phyloP scores from a whole-genome alignment of 2,329 filamentous ascomycete species.

The Fusarium bulbicola region DNA sequence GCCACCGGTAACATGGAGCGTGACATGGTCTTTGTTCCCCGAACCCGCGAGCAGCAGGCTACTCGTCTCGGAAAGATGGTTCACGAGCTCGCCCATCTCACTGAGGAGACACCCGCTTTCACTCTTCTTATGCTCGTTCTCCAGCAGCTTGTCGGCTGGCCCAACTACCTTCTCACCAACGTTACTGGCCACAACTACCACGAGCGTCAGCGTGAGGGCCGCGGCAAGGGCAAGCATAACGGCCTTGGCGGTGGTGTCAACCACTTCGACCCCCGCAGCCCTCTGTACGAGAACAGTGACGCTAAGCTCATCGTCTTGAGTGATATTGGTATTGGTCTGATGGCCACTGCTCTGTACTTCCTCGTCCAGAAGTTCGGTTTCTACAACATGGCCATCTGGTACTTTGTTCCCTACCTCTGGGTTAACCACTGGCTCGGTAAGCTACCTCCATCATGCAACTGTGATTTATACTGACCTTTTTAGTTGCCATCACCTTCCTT shows the following conservation, averaged over 20 bases:
- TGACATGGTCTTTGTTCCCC: conserved; percentile 99
- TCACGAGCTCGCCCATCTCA: conserved; percentile 87
- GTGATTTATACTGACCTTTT: conserved; percentile 38
- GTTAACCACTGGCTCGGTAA: conserved; percentile 99
- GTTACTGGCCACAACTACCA: conserved; percentile 97
- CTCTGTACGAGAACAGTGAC: conserved; percentile 91
- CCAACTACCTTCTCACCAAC: conserved; percentile 88
- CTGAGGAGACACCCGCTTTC: conserved; percentile 91
- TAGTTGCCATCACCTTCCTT: conserved; percentile 95
- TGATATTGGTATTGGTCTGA: conserved; percentile 80
- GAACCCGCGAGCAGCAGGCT: conserved; percentile 85
- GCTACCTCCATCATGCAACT: conserved; percentile 47
- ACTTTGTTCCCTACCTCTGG: conserved; percentile 94
- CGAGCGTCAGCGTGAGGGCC: conserved; percentile 88
- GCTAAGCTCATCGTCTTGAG: conserved; percentile 86
- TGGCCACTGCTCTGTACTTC: conserved; percentile 67
- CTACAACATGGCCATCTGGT: conserved; percentile 91
- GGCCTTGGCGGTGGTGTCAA: conserved; percentile 84
- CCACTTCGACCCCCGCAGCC: conserved; percentile 91
- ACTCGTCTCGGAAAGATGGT: conserved; percentile 75
- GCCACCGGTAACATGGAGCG: conserved; percentile 96
- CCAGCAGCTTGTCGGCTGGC: conserved; percentile 95
- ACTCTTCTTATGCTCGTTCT: conserved; percentile 77
- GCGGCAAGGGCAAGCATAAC: conserved; percentile 91
- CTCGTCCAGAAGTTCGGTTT: conserved; percentile 83